phyloP scores from a whole-genome alignment of 2,329 filamentous ascomycete genomes.

The Pestalotiopsis sp. region DNA sequence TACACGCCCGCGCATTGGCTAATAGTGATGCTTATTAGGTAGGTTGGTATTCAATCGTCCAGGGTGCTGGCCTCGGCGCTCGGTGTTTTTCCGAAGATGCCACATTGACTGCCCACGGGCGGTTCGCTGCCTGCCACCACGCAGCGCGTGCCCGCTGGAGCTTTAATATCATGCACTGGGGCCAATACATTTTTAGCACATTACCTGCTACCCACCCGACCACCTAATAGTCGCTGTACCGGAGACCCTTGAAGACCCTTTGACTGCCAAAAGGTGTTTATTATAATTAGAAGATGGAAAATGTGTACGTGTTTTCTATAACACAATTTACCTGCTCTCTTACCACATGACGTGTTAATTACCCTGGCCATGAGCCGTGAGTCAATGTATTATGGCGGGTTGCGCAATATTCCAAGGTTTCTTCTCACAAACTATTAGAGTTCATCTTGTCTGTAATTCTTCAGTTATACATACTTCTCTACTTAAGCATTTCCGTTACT shows the following conservation, averaged over 20 bases:
- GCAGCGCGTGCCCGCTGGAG: neutral
- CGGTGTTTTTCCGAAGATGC: conserved; percentile 28
- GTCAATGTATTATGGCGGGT: neutral
- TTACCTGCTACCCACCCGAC: neutral
- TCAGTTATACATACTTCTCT: no score
- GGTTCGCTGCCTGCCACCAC: neutral
- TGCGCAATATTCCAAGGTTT: neutral
- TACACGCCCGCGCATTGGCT: conserved; percentile 2
- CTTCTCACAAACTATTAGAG: neutral
- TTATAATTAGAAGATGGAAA: no score
- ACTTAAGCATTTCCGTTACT: neutral
- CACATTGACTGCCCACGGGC: conserved; percentile 24
- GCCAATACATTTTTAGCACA: neutral
- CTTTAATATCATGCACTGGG: neutral
- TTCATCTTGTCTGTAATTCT: neutral
- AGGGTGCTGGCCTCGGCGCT: conserved; percentile 16
- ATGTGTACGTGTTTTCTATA: no score
- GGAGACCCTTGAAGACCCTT: no score
- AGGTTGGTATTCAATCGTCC: conserved; percentile 4
- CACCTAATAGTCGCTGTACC: neutral
- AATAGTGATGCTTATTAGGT: conserved; percentile 3
- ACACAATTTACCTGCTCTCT: neutral
- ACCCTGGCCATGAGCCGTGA: neutral
- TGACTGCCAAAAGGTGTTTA: no score
- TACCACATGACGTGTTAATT: neutral